phyloP scores from a whole-genome alignment of 305 asterid species.

The Rubia occidens region DNA sequence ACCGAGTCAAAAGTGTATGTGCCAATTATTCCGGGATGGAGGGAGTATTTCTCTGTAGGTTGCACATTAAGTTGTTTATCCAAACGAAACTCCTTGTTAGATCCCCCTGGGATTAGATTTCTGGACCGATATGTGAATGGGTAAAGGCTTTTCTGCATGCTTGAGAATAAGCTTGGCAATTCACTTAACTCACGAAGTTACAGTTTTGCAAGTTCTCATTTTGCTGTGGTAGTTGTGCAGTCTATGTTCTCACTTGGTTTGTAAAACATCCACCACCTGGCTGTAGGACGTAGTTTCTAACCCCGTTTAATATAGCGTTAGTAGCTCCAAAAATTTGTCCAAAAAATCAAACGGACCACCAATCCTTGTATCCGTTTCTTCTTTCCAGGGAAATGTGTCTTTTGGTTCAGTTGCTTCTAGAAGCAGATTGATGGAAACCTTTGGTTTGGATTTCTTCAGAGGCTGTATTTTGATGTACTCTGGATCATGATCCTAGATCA shows the following conservation, averaged over 20 bases:
- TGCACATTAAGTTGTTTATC: background rate
- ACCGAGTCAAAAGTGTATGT: too few species aligned
- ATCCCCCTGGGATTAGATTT: background rate
- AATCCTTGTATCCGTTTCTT: slow-evolving; percentile 43
- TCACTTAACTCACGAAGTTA: background rate
- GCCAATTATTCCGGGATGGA: too few species aligned
- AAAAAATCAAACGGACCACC: slow-evolving; percentile 26
- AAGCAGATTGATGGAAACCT: slow-evolving; percentile 39
- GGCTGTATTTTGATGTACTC: slow-evolving; percentile 31
- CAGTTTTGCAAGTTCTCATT: background rate
- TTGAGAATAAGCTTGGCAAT: background rate
- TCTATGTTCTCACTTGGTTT: background rate
- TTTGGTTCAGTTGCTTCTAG: slow-evolving; percentile 54
- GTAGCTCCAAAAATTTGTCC: slow-evolving; percentile 8
- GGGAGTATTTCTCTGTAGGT: too few species aligned
- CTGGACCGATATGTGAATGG: background rate
- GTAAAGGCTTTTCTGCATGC: background rate
- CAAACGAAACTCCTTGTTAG: background rate
- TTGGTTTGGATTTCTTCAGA: slow-evolving; percentile 37
- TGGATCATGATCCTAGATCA: slow-evolving; percentile 37
- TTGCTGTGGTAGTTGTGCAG: background rate
- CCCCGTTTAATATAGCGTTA: slow-evolving; percentile 5
- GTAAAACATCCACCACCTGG: background rate
- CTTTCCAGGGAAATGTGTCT: slow-evolving; percentile 44
- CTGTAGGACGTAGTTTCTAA: background rate